A percentile compares a stretch with the other conserved stretches of the same genome.
Conservation (phyloP, 2,329 filamentous ascomycete species). For the Penicillium hordei region DNA sequence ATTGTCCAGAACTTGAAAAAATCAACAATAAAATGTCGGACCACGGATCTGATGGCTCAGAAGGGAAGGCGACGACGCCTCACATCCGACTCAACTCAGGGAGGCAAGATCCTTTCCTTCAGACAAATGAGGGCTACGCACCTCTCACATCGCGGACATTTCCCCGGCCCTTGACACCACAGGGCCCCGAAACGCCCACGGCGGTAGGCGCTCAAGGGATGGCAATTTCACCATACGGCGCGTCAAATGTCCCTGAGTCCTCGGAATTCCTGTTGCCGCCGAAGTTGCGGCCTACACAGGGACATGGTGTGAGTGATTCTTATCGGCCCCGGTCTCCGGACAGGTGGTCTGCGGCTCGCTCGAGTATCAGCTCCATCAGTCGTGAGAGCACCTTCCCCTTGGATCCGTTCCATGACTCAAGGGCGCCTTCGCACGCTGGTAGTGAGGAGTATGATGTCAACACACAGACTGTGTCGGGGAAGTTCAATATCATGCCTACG, state of each 20-base stretch:
- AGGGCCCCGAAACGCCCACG: slow-evolving; percentile 6
- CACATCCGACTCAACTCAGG: slow-evolving; percentile 66
- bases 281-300: slow-evolving; percentile 45
- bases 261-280: slow-evolving; percentile 43
- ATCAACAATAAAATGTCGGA: slow-evolving; percentile 20
- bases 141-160: slow-evolving; percentile 19
- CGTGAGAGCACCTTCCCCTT: slow-evolving; percentile 43
- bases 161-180: slow-evolving; percentile 28
- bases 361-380: slow-evolving; percentile 61
- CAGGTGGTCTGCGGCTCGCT: slow-evolving; percentile 59
- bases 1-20: not conserved
- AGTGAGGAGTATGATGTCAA: slow-evolving; percentile 67
- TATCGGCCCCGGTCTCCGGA: slow-evolving; percentile 50
- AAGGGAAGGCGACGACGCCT: slow-evolving; percentile 45
- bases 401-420: slow-evolving; percentile 62
- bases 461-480: slow-evolving; percentile 71
- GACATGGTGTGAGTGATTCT: slow-evolving; percentile 50
- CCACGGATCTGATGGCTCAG: slow-evolving; percentile 13
- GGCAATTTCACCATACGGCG: slow-evolving; percentile 43
- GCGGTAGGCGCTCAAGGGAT: slow-evolving; percentile 18
- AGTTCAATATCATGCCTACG: slow-evolving; percentile 70
- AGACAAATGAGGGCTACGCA: slow-evolving; percentile 33
- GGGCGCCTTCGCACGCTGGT: slow-evolving; percentile 58
- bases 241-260: slow-evolving; percentile 51
- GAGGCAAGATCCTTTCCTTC: slow-evolving; percentile 52